Base-by-base conservation (phyloP, 352 stramenopile species). In the Globisporangium mamillatum region DNA sequence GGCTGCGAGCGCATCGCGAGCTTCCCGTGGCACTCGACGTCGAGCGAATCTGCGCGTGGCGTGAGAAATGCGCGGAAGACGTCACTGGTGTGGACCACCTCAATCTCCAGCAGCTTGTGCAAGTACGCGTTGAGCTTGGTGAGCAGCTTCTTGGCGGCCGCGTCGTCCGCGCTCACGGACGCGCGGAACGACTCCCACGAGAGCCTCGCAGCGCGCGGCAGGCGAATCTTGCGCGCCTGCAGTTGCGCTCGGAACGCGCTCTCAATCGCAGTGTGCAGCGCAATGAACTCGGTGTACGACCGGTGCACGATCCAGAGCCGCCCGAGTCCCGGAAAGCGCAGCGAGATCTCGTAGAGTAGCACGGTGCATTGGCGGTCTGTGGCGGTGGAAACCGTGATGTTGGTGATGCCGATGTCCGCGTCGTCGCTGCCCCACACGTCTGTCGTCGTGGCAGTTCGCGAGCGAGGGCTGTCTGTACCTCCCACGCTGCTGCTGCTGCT, bases 51-150 rank as follows among this genome's bases (percentile, higher is more conserved):
- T 9, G 71, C 57, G 22, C 73, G 71, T 24, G 81, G 81, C 32
- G 70, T 84, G 52, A 91, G 64, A 55, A 91, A 91, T 36, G 66
- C 65, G 7, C 76, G 77, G 36, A 89, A 87, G 20, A 58, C 41
- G 27, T 62, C 70, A 36, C 78, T 77, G 25, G 76, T 66, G 60
- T 82, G 71, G 2, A 91, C 63, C 36, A 69, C 75, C 52, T 84
- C 76, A 36, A 90, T 77, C 70, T 88, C 83, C 50, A 91, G 68
- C 32, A 91, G 69, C 57, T 80, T 78, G 66, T 84, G 83, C 64
- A 91, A 56, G 55, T 91, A 91, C 29, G 73, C 67, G 64, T 90
- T 91, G 32, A 91, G 70, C 63, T 83, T 76, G 27, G 72, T 66
- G n/a, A 74, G 68, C 29, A 86, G 72, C 24, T 80, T 78, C 63